A percentile compares a stretch with the other conserved stretches of the same genome.
Conservation (phyloP, 805 yeast genomes). For the Wickerhamomyces chaumierensis region DNA sequence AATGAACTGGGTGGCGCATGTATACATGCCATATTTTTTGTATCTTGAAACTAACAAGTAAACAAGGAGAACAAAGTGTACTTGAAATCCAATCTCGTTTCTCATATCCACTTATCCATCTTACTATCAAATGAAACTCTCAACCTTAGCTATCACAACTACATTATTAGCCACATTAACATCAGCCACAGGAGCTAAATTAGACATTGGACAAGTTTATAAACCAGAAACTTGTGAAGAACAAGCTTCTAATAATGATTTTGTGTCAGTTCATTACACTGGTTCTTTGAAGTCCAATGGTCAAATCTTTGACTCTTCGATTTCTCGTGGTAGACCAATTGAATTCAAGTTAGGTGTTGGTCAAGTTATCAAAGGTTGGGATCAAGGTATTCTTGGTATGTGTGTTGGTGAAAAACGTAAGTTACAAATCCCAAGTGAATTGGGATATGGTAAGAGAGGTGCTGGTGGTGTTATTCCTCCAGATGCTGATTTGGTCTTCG, state of each 20-base stretch:
- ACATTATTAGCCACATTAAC: background rate
- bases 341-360: constrained; percentile 66
- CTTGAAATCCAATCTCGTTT: no score
- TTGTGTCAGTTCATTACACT: constrained; percentile 65
- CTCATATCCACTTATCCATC: no score
- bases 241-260: constrained; percentile 55
- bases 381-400: constrained; percentile 63
- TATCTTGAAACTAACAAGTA: no score
- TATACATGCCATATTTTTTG: no score
- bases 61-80: no score
- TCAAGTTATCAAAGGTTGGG: constrained; percentile 86
- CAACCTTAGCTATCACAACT: no score
- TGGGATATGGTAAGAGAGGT: constrained; percentile 72
- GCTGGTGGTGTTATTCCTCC: constrained; percentile 75
- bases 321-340: constrained; percentile 53
- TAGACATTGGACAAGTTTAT: background rate
- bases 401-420: constrained; percentile 83
- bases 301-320: constrained; percentile 65
- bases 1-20: no score
- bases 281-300: constrained; percentile 58
- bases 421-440: constrained; percentile 63
- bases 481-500: constrained; percentile 59
- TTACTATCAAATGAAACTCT: no score
- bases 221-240: constrained; percentile 32
- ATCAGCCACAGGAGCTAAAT: background rate